Percentiles rank a stretch among this genome's conserved stretches.
These are phyloP conservation scores for Aristolochia californica DNA, from an alignment of 164 flowering plant species.

Conservation along the genomic window DNA sequence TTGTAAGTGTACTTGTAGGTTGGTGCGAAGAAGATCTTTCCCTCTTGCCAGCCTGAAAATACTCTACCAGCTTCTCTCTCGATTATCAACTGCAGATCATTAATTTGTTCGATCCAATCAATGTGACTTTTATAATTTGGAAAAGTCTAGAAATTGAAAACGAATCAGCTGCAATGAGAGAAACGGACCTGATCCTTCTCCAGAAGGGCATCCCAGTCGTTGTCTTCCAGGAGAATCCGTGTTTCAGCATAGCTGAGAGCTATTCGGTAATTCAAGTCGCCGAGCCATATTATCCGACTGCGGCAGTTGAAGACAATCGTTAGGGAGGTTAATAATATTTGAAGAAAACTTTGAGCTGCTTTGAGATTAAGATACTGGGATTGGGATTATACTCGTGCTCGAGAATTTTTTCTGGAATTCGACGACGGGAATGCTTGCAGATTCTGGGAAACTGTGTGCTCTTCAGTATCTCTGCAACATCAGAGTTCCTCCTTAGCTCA, in stretches of 20 bases:
- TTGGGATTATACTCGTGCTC: constrained; percentile 65
- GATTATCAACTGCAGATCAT: constrained; percentile 40
- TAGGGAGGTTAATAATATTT: neutral
- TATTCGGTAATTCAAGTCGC: constrained; percentile 84
- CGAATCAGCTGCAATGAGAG: neutral
- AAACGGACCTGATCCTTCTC: constrained; percentile 74
- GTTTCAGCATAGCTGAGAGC: constrained; percentile 76
- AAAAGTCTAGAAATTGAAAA: too few species aligned
- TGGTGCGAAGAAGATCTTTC: constrained; percentile 73
- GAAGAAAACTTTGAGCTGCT: neutral
- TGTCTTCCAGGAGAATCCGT: constrained; percentile 55
- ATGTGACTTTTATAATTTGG: neutral
- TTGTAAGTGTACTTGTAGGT: constrained; percentile 83
- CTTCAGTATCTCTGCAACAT: constrained; percentile 72
- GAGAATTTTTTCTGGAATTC: constrained; percentile 56
- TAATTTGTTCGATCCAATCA: neutral
- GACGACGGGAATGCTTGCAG: constrained; percentile 39
- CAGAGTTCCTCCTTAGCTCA: constrained; percentile 70
- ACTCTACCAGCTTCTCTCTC: constrained; percentile 86
- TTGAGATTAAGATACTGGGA: neutral
- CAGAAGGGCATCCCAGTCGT: constrained; percentile 75
- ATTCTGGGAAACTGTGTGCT: constrained; percentile 53
- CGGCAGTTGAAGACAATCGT: neutral
- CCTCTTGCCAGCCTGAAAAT: constrained; percentile 69
- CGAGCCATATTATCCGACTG: constrained; percentile 89